Base-by-base conservation (phyloP, 495 filamentous ascomycete genomes). In the Monascus purpureus region DNA sequence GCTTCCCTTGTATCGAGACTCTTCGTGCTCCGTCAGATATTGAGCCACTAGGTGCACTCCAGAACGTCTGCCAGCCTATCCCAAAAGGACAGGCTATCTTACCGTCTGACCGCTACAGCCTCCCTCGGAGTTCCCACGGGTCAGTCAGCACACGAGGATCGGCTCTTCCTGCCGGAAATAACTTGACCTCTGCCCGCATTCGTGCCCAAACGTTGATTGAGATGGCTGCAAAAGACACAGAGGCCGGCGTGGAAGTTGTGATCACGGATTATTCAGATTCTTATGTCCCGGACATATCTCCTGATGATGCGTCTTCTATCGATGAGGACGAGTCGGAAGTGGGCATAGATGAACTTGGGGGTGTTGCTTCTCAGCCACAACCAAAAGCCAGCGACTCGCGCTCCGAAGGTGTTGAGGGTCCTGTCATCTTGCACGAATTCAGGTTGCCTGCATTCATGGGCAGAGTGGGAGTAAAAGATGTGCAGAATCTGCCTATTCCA, bases 21-120 rank as follows among this genome's bases (percentile, higher is more conserved):
- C 50, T 94, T 9, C 73, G 85, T 26, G 72, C 79, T 6, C 82
- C 82, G 4, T 73, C 72, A 29, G 82, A 88, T 43, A 70, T 79
- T 20, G 71, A 86, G 13, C 62, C 62, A 16, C 58, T 60, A 4
- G 82, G 79, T 13, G 55, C 70, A 16, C 70, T 88, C 20, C 82
- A 88, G 41, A 59, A 61, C 0, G 67, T 83, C 9, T 88, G 82
- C 44, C 67, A 59, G 28, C 82, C 79, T 28, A 59, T 65, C 14
- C 47, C 55, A 13, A 54, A 57, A 14, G 61, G 56, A 19, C 55
- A 64, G 32, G 65, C 69, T 22, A 35, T 67, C 37, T 53, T 58
- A 37, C 58, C 55, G 37, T 61, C 65, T 37, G 68, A 66, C 40
- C 57, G 55, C 30, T 65, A 66, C 34, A 55, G 57, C 39, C 40